A percentile compares a stretch with the other conserved stretches of the same genome.
These are phyloP conservation scores for Candida ficus DNA, from an alignment of 805 yeast genomes.

Conservation along the genomic window DNA sequence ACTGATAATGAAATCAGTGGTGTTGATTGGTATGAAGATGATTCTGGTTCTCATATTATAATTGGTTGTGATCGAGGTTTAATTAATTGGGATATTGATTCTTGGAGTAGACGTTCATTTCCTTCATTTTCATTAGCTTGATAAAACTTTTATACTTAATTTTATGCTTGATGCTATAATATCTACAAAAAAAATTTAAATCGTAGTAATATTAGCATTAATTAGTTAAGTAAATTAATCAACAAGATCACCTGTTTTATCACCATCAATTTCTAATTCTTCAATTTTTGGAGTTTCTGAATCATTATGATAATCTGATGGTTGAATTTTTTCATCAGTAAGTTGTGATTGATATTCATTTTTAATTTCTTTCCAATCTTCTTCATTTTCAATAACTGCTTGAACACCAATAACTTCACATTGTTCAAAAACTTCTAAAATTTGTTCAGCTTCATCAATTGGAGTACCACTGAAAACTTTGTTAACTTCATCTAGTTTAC, in stretches of 20 bases:
- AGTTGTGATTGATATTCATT: slow-evolving; percentile 35
- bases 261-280: slow-evolving; percentile 11
- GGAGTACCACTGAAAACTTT: slow-evolving; percentile 69
- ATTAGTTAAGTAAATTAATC: slow-evolving; percentile 23
- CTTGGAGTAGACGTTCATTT: slow-evolving; percentile 56
- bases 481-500: slow-evolving; percentile 73
- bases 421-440: slow-evolving; percentile 68
- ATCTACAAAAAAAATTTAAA: neutral
- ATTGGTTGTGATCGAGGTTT: slow-evolving; percentile 68
- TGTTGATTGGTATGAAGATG: slow-evolving; percentile 49
- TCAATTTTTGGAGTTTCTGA: slow-evolving; percentile 13
- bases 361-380: slow-evolving; percentile 54
- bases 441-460: slow-evolving; percentile 72
- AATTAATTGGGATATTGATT: slow-evolving; percentile 63
- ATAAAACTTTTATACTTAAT: too few species aligned
- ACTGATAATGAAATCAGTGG: slow-evolving; percentile 54
- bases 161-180: too few species aligned
- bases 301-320: slow-evolving; percentile 10
- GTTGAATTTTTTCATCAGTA: neutral
- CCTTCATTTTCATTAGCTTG: slow-evolving; percentile 47
- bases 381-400: slow-evolving; percentile 68
- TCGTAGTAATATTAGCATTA: neutral
- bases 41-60: slow-evolving; percentile 45
- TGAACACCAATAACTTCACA: slow-evolving; percentile 82
- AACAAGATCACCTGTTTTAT: slow-evolving; percentile 35